Conservation (phyloP, 1,284 basidiomycete species). For the Trametes polyzona region DNA sequence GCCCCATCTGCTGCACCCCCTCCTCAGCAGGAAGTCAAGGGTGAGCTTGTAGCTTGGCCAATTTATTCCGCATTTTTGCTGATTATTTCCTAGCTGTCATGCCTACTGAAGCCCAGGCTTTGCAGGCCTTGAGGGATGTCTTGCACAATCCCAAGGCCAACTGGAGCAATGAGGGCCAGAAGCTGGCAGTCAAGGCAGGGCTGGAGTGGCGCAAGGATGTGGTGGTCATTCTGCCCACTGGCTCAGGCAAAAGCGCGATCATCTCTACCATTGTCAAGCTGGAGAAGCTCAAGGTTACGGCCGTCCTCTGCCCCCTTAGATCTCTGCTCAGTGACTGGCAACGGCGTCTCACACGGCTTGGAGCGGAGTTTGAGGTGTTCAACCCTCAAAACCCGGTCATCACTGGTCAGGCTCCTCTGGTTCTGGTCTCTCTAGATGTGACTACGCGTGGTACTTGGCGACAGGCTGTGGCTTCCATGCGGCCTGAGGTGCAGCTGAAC, state of each 20-base stretch:
- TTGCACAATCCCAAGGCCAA: not conserved
- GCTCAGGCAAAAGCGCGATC: constrained; percentile 13
- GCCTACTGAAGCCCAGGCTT: not conserved
- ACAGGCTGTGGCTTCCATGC: constrained; percentile 1
- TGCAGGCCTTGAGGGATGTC: not conserved
- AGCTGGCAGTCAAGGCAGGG: constrained; percentile 3
- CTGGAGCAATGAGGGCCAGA: constrained; percentile 6
- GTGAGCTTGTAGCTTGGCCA: no score
- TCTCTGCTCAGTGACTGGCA: constrained; percentile 11
- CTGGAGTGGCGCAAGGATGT: constrained; percentile 4
- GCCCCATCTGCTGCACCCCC: no score
- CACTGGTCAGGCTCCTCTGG: not conserved
- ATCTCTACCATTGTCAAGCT: not conserved
- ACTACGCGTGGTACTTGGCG: not conserved
- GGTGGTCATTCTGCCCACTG: constrained; percentile 9
- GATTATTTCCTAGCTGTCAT: not conserved
- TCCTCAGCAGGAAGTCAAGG: no score
- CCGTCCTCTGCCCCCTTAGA: constrained; percentile 1
- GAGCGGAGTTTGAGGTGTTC: constrained; percentile 1
- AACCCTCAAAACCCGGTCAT: not conserved
- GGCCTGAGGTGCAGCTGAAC: not conserved
- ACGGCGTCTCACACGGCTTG: not conserved
- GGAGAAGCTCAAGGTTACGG: constrained; percentile 7
- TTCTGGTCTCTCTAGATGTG: constrained; percentile 4
- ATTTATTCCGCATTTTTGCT: not conserved